phyloP scores from a whole-genome alignment of 371 early-diverging fungal species.

The Choanephora cucurbitarum region DNA sequence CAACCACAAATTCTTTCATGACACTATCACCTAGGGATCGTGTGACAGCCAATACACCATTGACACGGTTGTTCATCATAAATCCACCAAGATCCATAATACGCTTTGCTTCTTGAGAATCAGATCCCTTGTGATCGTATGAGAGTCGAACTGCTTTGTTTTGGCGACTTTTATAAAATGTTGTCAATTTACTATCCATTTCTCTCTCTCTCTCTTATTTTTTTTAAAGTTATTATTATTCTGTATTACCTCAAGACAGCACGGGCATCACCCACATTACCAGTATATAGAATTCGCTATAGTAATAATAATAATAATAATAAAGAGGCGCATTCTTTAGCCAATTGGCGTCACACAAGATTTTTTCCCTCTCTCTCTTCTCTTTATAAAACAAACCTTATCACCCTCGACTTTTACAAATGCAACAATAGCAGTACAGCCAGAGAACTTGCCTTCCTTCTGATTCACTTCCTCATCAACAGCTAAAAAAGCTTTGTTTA shows the following conservation, averaged over 20 bases:
- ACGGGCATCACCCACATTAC: slow-evolving; percentile 97
- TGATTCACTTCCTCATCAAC: slow-evolving; percentile 81
- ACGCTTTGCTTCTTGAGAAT: slow-evolving; percentile 84
- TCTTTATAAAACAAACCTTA: slow-evolving; percentile 34
- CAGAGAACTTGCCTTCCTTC: slow-evolving; percentile 75
- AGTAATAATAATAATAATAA: neutral
- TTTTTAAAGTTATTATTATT: slow-evolving; percentile 11
- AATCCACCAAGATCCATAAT: slow-evolving; percentile 94
- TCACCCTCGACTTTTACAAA: slow-evolving; percentile 56
- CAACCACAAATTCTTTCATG: slow-evolving; percentile 96
- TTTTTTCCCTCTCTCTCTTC: too few species aligned
- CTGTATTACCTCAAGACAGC: slow-evolving; percentile 90
- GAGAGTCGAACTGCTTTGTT: slow-evolving; percentile 88
- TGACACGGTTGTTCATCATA: slow-evolving; percentile 97
- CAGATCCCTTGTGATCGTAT: slow-evolving; percentile 98
- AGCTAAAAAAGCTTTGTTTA: slow-evolving; percentile 82
- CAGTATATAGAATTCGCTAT: slow-evolving; percentile 90
- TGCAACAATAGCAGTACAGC: slow-evolving; percentile 92
- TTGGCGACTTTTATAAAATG: slow-evolving; percentile 73
- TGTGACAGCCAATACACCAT: slow-evolving; percentile 97
- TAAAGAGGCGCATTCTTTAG: neutral
- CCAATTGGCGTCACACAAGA: neutral
- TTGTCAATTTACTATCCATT: too few species aligned
- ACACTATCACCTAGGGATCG: slow-evolving; percentile 93
- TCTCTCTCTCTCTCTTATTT: neutral